These are phyloP conservation scores for Toxicodendron radicans DNA, from an alignment of 345 rosid species.

Conservation along the genomic window DNA sequence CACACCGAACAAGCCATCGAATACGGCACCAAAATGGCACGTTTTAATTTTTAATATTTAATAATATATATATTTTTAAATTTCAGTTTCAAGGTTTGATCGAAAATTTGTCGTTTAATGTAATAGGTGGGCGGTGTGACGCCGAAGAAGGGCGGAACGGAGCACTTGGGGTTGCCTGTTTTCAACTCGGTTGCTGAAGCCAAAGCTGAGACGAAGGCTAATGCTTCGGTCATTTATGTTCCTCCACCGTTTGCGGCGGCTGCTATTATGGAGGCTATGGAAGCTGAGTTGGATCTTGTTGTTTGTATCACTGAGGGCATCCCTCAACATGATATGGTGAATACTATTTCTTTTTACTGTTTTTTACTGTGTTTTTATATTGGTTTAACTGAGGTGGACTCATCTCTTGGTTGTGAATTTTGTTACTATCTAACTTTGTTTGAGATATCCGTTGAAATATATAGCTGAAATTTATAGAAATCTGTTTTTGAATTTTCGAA, in stretches of 20 bases:
- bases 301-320: constrained; percentile 97
- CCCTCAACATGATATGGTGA: constrained; percentile 98
- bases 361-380: neutral
- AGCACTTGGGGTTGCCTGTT: constrained; percentile 94
- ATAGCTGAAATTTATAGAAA: too few species aligned
- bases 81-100: neutral
- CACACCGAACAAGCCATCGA: constrained; percentile 98
- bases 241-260: constrained; percentile 99
- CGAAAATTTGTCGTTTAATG: neutral
- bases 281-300: constrained; percentile 85
- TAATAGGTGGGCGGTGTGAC: constrained; percentile 94
- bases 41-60: neutral
- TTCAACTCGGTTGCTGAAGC: constrained; percentile 95
- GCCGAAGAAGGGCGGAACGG: constrained; percentile 97
- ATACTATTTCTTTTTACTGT: neutral
- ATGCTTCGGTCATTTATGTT: constrained; percentile 92
- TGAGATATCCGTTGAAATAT: too few species aligned
- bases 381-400: neutral
- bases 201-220: constrained; percentile 88
- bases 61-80: neutral
- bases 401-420: too few species aligned
- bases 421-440: too few species aligned
- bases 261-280: constrained; percentile 92
- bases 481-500: too few species aligned
- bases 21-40: constrained; percentile 95